A percentile compares a stretch with the other conserved stretches of the same genome.
Conservation (phyloP, 2,329 filamentous ascomycete genomes). For the Colletotrichum sp. region DNA sequence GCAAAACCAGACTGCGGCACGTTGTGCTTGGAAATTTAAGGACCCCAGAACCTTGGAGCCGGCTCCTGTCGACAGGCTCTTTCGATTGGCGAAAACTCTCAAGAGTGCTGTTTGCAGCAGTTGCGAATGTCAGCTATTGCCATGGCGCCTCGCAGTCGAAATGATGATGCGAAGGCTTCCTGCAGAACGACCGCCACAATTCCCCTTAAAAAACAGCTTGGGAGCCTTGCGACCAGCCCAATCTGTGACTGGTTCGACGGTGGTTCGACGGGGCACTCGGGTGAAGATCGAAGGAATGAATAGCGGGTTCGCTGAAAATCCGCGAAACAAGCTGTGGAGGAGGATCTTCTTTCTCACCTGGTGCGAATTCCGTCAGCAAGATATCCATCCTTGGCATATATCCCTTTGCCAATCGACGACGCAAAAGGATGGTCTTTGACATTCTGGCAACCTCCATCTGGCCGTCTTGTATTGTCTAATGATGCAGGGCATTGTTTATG, state of each 20-base stretch:
- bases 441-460: neutral
- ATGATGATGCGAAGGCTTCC: neutral
- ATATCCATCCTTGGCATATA: neutral
- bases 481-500: neutral
- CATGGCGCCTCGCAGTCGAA: neutral
- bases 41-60: conserved; percentile 8
- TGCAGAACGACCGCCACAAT: neutral
- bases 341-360: neutral
- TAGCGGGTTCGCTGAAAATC: neutral
- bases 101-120: neutral
- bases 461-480: neutral
- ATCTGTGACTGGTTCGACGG: neutral
- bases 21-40: neutral
- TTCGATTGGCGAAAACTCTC: neutral
- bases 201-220: neutral
- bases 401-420: neutral
- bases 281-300: neutral
- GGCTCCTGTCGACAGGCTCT: neutral
- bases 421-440: neutral
- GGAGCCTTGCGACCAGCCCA: neutral
- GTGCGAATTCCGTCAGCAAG: neutral
- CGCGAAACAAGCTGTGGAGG: neutral
- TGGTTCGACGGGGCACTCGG: neutral
- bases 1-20: neutral
- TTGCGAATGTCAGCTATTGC: neutral